A percentile compares a stretch with the other conserved stretches of the same genome.
Conservation (phyloP, 768 basidiomycete species). For the Pholiota molesta region DNA sequence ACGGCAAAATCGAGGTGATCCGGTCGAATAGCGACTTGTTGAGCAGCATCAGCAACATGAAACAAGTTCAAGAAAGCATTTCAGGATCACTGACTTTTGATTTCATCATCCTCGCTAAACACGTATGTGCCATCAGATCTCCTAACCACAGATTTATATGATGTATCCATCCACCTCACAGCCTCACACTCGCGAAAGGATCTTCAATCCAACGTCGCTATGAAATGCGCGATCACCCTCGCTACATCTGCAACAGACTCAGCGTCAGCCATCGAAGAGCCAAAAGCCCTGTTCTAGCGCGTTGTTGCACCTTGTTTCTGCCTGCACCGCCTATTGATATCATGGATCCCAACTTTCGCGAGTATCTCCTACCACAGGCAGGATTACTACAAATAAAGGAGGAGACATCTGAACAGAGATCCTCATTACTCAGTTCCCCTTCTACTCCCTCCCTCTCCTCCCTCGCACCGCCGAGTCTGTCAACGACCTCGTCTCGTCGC, state of each 20-base stretch:
- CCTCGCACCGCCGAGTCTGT: slow-evolving; percentile 28
- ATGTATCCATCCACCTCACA: slow-evolving; percentile 21
- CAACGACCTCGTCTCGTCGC: slow-evolving; percentile 33
- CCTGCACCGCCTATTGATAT: slow-evolving; percentile 48
- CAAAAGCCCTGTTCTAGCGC: slow-evolving; percentile 25
- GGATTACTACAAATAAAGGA: slow-evolving; percentile 46
- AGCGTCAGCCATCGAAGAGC: slow-evolving; percentile 18
- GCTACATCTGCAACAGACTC: slow-evolving; percentile 22
- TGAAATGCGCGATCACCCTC: slow-evolving; percentile 25
- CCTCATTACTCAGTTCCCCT: slow-evolving; percentile 38
- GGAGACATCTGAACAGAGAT: slow-evolving; percentile 39
- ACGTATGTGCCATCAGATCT: slow-evolving; percentile 13
- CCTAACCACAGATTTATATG: slow-evolving; percentile 14
- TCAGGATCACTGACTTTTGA: slow-evolving; percentile 17
- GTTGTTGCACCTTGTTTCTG: slow-evolving; percentile 21
- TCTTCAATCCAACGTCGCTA: slow-evolving; percentile 21
- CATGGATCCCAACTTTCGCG: slow-evolving; percentile 42
- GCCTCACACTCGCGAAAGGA: slow-evolving; percentile 19
- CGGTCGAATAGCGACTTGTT: slow-evolving; percentile 6
- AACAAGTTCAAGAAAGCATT: slow-evolving; percentile 18
- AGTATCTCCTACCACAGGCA: slow-evolving; percentile 27
- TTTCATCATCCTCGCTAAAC: slow-evolving; percentile 12
- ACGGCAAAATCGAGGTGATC: slow-evolving; percentile 7
- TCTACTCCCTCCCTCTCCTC: slow-evolving; percentile 30
- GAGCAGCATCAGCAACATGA: slow-evolving; percentile 13